Evolutionary conservation across 2,329 filamentous ascomycete species (phyloP), one percentile per base, ranked within the genome.

Genomic region (Cordyceps cateniannulata): DNA sequence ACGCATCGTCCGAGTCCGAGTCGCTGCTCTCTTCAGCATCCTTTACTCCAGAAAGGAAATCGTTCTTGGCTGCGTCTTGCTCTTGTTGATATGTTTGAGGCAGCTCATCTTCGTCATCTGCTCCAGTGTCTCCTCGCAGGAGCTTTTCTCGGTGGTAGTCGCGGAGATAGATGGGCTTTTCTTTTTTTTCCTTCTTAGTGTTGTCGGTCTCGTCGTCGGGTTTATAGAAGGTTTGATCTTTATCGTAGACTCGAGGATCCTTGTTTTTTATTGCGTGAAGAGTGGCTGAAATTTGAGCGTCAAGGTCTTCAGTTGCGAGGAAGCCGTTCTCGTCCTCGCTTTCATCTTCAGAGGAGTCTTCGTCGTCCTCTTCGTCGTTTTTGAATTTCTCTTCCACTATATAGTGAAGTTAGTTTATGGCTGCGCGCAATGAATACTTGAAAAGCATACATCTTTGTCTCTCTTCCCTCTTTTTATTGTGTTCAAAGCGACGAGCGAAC

Each of bases 401-500:
- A 25, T 45, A n/a, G 42, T 1, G n/a, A 20, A n/a, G 63, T 69
- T 60, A 67, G 63, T 24, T 42, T 25, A 16, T 25, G 7, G 3
- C 16, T 10, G 18, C 49, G 6, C 73, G 66, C 73, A 69, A 48
- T 40, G 1, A 16, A 14, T 5, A 7, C 5, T 8, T 1, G 10
- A 22, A 8, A 8, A 29, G 75, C 84, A 68, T 69, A 89, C 87
- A 73, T 70, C 84, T 82, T 18, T 92, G 87, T 65, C 86, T 78
- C 72, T 99, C 95, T 71, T 96, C 93, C 62, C 93, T 85, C 78
- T 96, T 96, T 79, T 98, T 97, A 77, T 99, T 99, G 77, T 98
- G 84, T 74, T 99, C 95, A 68, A 96, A 98, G 45, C 91, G 83
- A 66, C 84, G 85, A 48, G 95, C 95, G 73, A 88, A 99, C 57